Conservation (phyloP, 306 rosid genomes). For the Lathyrus tuberosus region DNA sequence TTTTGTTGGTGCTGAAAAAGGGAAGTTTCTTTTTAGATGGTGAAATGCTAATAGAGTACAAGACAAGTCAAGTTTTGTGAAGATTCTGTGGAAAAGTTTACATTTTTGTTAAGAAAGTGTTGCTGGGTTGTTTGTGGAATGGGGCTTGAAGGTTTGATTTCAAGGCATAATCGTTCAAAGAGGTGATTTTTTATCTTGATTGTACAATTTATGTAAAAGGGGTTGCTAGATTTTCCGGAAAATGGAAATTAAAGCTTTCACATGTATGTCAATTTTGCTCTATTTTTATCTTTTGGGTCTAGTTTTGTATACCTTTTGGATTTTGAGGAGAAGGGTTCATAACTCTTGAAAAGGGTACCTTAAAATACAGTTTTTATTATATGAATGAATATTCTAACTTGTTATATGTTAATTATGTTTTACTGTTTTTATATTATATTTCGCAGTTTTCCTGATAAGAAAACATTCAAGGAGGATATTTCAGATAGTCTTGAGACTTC, state of each 20-base stretch:
- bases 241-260: constrained; percentile 43
- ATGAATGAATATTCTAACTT: not conserved
- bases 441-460: constrained; percentile 76
- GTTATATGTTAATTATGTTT: constrained; percentile 35
- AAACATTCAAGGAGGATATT: constrained; percentile 45
- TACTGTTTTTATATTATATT: constrained; percentile 27
- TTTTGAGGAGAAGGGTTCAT: constrained; percentile 31
- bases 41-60: constrained; percentile 47
- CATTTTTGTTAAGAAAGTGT: no score
- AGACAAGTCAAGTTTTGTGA: constrained; percentile 44
- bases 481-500: constrained; percentile 50
- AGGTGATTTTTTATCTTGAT: constrained; percentile 53
- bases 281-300: constrained; percentile 23
- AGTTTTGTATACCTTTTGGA: constrained; percentile 34
- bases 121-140: constrained; percentile 36
- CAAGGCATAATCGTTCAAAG: constrained; percentile 70
- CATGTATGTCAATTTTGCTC: constrained; percentile 28
- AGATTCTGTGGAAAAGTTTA: constrained; percentile 9
- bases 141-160: constrained; percentile 61
- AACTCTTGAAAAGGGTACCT: constrained; percentile 13
- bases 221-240: constrained; percentile 26
- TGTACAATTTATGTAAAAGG: constrained; percentile 27
- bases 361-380: constrained; percentile 9
- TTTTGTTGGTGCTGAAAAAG: constrained; percentile 41
- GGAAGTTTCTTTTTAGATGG: constrained; percentile 40